Evolutionary conservation across 768 basidiomycete species (phyloP).

Genomic region (Leccinum arenicola): DNA sequence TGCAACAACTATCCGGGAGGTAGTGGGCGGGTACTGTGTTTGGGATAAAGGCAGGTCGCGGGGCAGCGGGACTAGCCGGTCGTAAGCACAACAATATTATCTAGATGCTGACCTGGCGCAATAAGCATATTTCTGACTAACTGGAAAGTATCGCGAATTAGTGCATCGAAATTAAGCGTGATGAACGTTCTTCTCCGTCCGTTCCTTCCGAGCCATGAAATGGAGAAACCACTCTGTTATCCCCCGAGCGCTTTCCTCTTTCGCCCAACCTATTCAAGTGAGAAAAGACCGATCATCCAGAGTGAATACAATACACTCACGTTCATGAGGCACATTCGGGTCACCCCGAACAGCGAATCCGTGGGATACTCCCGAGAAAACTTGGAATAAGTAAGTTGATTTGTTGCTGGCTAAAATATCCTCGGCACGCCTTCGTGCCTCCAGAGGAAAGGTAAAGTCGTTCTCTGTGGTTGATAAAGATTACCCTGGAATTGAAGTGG

Average conservation of each 20-base stretch:
- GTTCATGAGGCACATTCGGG: conserved; percentile 10
- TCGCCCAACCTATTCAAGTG: conserved; percentile 47
- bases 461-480: conserved; percentile 34
- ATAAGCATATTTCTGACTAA: neutral
- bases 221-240: conserved; percentile 49
- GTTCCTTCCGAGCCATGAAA: conserved; percentile 26
- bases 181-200: neutral
- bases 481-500: neutral
- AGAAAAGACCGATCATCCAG: neutral
- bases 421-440: conserved; percentile 52
- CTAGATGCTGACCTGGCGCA: neutral
- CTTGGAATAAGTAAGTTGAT: conserved; percentile 50
- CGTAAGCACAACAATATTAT: neutral
- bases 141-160: neutral
- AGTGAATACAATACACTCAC: conserved; percentile 13
- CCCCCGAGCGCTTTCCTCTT: conserved; percentile 53
- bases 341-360: conserved; percentile 29
- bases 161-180: no score
- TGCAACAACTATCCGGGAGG: conserved; percentile 69
- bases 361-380: conserved; percentile 46
- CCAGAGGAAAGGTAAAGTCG: conserved; percentile 49
- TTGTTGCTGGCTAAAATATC: conserved; percentile 49
- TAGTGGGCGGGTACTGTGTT: conserved; percentile 65
- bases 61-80: conserved; percentile 36
- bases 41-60: conserved; percentile 52